Conservation (phyloP, 768 basidiomycete genomes). For the Rhodotorula graminis region DNA sequence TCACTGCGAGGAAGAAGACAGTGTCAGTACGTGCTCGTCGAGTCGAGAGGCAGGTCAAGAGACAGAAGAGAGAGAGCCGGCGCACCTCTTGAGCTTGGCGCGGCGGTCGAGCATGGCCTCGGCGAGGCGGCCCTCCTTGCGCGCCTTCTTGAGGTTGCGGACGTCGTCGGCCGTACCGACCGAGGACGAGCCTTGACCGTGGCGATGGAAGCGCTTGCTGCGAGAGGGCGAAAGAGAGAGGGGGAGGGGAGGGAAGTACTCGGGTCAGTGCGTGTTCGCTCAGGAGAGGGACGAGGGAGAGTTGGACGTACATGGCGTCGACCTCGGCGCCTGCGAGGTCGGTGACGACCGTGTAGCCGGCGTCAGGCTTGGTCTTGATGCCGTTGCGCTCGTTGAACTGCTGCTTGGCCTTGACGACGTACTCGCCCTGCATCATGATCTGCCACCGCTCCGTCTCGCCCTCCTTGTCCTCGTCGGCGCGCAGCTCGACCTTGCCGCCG, state of each 20-base stretch:
- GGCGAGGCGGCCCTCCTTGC: conserved; percentile 47
- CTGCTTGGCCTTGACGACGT: conserved; percentile 74
- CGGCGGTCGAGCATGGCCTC: conserved; percentile 75
- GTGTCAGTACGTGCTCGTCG: no score
- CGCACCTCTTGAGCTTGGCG: conserved; percentile 62
- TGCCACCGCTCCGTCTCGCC: conserved; percentile 82
- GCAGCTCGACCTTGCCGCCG: conserved; percentile 68
- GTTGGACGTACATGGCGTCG: conserved; percentile 39
- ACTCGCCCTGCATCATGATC: conserved; percentile 84
- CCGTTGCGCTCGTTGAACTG: conserved; percentile 66
- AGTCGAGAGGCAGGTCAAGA: neutral
- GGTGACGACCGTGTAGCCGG: conserved; percentile 62
- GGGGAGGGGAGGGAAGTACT: neutral
- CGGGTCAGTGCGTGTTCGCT: neutral
- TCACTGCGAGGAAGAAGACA: conserved; percentile 2
- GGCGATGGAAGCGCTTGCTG: conserved; percentile 67
- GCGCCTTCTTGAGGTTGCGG: conserved; percentile 71
- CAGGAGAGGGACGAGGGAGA: neutral
- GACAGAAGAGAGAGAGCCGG: neutral
- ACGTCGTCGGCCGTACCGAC: conserved; percentile 67
- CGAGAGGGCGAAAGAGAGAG: neutral
- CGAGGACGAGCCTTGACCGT: conserved; percentile 62
- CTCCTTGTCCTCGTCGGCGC: conserved; percentile 74
- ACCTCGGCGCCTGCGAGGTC: conserved; percentile 61
- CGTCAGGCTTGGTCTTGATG: conserved; percentile 51